These are phyloP conservation scores for Gossypium laxum DNA, from an alignment of 441 rosid genomes.

Conservation along the genomic window DNA sequence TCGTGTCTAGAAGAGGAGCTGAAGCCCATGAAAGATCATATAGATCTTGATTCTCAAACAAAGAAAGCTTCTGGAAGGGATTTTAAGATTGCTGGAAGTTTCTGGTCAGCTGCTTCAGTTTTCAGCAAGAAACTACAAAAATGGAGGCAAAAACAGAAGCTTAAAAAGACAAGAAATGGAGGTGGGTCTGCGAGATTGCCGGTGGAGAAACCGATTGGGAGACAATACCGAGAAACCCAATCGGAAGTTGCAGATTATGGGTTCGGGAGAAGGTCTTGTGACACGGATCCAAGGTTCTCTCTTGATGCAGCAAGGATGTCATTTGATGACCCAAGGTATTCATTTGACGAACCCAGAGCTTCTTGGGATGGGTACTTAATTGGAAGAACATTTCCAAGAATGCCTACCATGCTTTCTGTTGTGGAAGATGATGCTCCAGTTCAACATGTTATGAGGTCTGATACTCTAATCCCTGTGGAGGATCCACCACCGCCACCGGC, in stretches of 20 bases:
- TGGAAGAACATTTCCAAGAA: conserved; percentile 49
- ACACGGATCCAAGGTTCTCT: conserved; percentile 91
- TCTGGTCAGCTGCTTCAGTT: conserved; percentile 95
- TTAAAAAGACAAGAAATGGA: conserved; percentile 54
- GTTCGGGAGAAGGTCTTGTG: conserved; percentile 88
- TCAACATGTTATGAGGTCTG: conserved; percentile 50
- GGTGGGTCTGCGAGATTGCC: conserved; percentile 73
- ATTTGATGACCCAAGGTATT: conserved; percentile 67
- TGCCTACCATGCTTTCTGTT: conserved; percentile 83
- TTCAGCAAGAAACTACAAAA: conserved; percentile 91
- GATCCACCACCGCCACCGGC: conserved; percentile 25
- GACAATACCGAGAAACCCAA: conserved; percentile 87
- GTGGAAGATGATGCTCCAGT: conserved; percentile 84
- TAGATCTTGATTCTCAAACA: conserved; percentile 76
- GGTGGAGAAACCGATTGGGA: conserved; percentile 85
- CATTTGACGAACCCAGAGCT: conserved; percentile 91
- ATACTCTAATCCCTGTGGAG: conserved; percentile 83
- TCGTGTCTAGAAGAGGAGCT: conserved; percentile 39
- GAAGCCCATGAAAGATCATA: conserved; percentile 80
- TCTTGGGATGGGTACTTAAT: conserved; percentile 89
- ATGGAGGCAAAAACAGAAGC: conserved; percentile 91
- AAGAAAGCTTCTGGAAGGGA: conserved; percentile 68
- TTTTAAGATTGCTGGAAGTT: conserved; percentile 67
- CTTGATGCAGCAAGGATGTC: conserved; percentile 83
- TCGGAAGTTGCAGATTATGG: conserved; percentile 97